Evolutionary conservation across 2,329 filamentous ascomycete genomes (phyloP).

Genomic region (Phialophora tarda): DNA sequence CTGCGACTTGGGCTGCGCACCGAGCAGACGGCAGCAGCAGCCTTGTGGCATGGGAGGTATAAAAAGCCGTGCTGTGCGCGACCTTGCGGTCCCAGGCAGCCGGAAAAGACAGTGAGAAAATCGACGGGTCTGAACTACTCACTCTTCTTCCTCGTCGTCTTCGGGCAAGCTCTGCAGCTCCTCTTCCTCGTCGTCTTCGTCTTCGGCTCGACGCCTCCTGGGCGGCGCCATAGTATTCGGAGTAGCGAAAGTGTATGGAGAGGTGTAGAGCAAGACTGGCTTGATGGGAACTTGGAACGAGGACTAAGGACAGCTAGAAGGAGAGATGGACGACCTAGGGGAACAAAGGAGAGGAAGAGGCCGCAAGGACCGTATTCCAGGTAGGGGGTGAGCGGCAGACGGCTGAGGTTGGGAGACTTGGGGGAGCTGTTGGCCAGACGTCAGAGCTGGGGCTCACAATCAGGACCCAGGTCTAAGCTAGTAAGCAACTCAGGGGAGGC

Average conservation of each 20-base stretch:
- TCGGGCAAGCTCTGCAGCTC: constrained; percentile 56
- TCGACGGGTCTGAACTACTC: constrained; percentile 43
- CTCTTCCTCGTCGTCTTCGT: constrained; percentile 55
- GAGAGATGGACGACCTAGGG: constrained; percentile 33
- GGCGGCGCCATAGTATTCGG: constrained; percentile 49
- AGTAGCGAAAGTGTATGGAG: constrained; percentile 18
- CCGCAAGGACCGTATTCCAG: constrained; percentile 35
- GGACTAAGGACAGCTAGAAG: constrained; percentile 35
- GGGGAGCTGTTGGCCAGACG: constrained; percentile 33
- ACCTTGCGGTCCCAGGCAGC: background rate
- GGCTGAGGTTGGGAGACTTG: constrained; percentile 28
- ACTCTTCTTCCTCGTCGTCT: constrained; percentile 57
- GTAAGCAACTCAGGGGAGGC: constrained; percentile 24
- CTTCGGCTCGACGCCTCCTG: constrained; percentile 58
- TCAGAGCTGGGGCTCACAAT: constrained; percentile 30
- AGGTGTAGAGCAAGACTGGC: constrained; percentile 19
- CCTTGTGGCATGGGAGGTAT: background rate
- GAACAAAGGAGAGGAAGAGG: constrained; percentile 32
- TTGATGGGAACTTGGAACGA: background rate
- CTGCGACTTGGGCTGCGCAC: background rate
- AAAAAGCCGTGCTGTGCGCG: background rate
- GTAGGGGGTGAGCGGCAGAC: constrained; percentile 26
- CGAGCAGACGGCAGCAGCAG: background rate
- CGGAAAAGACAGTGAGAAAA: background rate
- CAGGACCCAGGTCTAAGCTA: constrained; percentile 19